These are phyloP conservation scores for Glarea lozoyensis DNA, from an alignment of 495 filamentous ascomycete species.

Conservation along the genomic window DNA sequence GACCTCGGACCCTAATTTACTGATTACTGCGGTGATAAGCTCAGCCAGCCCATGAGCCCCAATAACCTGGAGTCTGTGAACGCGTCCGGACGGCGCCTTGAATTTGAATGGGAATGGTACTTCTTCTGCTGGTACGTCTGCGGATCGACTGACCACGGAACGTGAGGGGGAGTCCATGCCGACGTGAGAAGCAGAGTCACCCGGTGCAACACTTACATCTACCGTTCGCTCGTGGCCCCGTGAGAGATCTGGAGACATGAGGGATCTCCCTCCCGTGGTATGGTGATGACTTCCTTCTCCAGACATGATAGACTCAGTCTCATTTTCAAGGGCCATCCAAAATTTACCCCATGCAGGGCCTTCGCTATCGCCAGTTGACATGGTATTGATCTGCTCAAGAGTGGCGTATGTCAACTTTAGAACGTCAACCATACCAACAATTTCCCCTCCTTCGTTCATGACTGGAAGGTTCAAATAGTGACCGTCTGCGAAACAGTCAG, in stretches of 20 bases:
- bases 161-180: slow-evolving; percentile 70
- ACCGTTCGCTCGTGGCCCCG: slow-evolving; percentile 50
- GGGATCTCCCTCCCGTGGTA: slow-evolving; percentile 48
- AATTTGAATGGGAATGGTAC: slow-evolving; percentile 96
- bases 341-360: slow-evolving; percentile 99
- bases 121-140: slow-evolving; percentile 48
- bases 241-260: slow-evolving; percentile 68
- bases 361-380: slow-evolving; percentile 72
- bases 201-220: slow-evolving; percentile 77
- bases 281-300: slow-evolving; percentile 63
- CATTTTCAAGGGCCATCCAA: slow-evolving; percentile 87
- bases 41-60: slow-evolving; percentile 73
- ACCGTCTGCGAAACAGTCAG: slow-evolving; percentile 54
- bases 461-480: slow-evolving; percentile 97
- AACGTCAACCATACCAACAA: slow-evolving; percentile 98
- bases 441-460: slow-evolving; percentile 95
- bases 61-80: slow-evolving; percentile 82
- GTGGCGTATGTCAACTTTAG: slow-evolving; percentile 97
- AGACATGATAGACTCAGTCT: slow-evolving; percentile 94
- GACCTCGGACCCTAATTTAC: slow-evolving; percentile 82
- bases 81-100: slow-evolving; percentile 92
- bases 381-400: slow-evolving; percentile 78
- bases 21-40: slow-evolving; percentile 67
- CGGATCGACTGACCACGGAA: slow-evolving; percentile 45
- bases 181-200: slow-evolving; percentile 89